Evolutionary conservation across 2,329 filamentous ascomycete species (phyloP), one percentile per base, ranked within the genome.

Genomic region (Trichoderma citrinoviride): DNA sequence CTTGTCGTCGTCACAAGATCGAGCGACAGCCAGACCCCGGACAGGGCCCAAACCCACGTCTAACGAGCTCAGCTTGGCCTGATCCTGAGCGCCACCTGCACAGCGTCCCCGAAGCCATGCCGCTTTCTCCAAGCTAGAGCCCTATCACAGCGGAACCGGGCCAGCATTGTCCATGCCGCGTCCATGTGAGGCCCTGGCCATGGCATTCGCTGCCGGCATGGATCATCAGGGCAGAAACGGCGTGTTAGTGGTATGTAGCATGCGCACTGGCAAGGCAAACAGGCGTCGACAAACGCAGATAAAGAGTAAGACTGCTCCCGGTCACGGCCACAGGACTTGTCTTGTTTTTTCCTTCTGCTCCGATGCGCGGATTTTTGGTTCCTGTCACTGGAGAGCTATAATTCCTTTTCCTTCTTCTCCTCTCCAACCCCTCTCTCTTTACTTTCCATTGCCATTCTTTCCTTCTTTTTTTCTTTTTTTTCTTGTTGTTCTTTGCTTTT

Each of bases 231-330:
- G 27, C 46, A 29, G 14, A 37, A 14, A 5, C 29, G 43, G 33
- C 57, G 27, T 8, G 37, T 43, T 56, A 43, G 53, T 14, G 41
- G 54, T 46, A 46, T 57, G 53, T 14, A 25, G 54, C 33, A 46
- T 57, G 41, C 40, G 41, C 25, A 29, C 23, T 33, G 33, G 57
- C 46, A 15, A 19, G 33, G 17, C 46, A 43, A 52, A 29, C 54
- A 57, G n/a, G 55, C 57, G 7, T 61, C 33, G 5, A 33, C 25
- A 52, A 33, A 61, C 58, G 47, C 47, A 61, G 58, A 61, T 61
- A 61, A 61, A 61, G 47, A 37, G 17, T 19, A 21, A 33, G 47
- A n/a, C 37, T 37, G 58, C 29, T 61, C 58, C 58, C 58, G 44
- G 47, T 40, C 33, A 40, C 40, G 58, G 49, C 33, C 58, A 61